Evolutionary conservation across 1,284 basidiomycete species (phyloP).

Genomic region (Pseudozyma thailandica): DNA sequence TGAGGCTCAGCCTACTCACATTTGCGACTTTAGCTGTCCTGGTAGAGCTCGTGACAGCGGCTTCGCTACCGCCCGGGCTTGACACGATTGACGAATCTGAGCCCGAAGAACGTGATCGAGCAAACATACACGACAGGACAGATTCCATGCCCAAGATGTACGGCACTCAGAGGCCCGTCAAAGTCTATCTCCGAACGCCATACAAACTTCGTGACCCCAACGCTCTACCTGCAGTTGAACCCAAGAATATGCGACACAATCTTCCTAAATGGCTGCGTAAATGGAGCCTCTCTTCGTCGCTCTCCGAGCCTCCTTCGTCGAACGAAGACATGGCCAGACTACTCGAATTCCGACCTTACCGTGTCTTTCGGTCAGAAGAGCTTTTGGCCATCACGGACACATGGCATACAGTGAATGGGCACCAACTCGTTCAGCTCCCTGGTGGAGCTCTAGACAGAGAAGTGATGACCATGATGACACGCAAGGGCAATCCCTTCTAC

Average conservation of each 20-base stretch:
- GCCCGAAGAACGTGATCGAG: background rate
- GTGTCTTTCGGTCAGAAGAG: background rate
- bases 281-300: background rate
- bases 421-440: background rate
- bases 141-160: no score
- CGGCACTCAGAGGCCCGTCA: background rate
- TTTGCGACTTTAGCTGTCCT: no score
- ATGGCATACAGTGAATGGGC: background rate
- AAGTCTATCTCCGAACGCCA: background rate
- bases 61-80: background rate
- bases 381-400: background rate
- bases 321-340: conserved; percentile 5
- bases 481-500: background rate
- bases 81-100: background rate
- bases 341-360: background rate
- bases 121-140: no score
- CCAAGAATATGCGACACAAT: background rate
- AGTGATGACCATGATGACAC: background rate
- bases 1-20: background rate
- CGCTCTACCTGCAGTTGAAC: background rate
- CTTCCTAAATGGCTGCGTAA: background rate
- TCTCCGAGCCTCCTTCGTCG: background rate
- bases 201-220: background rate
- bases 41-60: no score
- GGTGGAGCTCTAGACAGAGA: conserved; percentile 1